Base-by-base conservation (phyloP, 306 rosid genomes). In the Vigna trinervia region DNA sequence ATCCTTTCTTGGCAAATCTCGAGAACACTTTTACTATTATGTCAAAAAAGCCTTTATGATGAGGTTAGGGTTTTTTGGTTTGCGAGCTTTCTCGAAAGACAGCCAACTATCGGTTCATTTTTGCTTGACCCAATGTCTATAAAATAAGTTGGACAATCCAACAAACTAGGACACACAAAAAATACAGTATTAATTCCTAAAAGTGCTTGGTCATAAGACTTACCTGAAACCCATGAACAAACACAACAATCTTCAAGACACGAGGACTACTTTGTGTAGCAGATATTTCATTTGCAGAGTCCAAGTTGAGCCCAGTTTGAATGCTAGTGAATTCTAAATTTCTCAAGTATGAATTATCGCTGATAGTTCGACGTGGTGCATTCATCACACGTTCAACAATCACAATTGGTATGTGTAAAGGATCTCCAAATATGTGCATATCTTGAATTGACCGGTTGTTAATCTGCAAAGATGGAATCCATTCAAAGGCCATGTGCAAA, bases 171-270 rank as follows among this genome's bases (percentile, higher is more conserved):
- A 5, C 63, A 59, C 11, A 59, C 5, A 48, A 20, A 79, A 53
- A 46, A 46, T 5, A 43, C 9, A 43, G 6, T 54, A 76, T 14
- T 54, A 10, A 38, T 43, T 71, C 22, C 58, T 26, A 73, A 73
- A 66, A 58, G 41, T 65, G 61, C 9, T n/a, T 1, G 38, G 58
- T 50, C 69, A 64, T 53, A 82, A 5, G 57, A 82, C 93, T 90
- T 82, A 89, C 97, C 96, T 93, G 97, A 85, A 93, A 93, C 23
- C 97, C 97, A 70, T 93, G 97, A 69, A 90, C 97, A 64, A 93
- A 93, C 77, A 93, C 87, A 39, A 88, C 96, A 81, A 89, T 83
- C 87, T 88, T 93, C 78, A 93, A 77, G 46, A 86, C 78, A 17
- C 83, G 86, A 50, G 81, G 75, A 71, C 82, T 74, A 71, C 80